These are phyloP conservation scores for Lactarius tabidus DNA, from an alignment of 768 basidiomycete species.

Conservation along the genomic window DNA sequence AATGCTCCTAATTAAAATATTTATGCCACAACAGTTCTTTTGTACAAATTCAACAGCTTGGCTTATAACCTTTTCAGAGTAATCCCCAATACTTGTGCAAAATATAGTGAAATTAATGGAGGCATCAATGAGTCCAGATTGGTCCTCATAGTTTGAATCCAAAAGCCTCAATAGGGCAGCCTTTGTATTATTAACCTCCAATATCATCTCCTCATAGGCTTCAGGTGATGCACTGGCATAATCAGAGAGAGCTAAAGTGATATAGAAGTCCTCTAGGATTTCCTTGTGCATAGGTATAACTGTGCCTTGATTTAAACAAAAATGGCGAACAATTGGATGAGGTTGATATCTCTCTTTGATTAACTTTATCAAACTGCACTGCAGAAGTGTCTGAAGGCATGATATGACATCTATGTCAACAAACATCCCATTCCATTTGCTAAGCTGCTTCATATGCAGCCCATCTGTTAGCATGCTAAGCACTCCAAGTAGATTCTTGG, in stretches of 20 bases:
- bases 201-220: not conserved
- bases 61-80: not conserved
- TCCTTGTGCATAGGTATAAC: not conserved
- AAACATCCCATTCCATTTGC: not conserved
- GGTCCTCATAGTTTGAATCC: not conserved
- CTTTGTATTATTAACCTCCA: not conserved
- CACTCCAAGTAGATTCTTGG: not conserved
- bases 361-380: not conserved
- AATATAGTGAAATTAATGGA: not conserved
- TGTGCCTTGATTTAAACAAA: not conserved
- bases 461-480: not conserved
- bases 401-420: not conserved
- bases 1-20: not conserved
- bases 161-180: not conserved
- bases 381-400: not conserved
- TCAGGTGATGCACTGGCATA: not conserved
- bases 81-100: not conserved
- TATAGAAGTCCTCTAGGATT: not conserved
- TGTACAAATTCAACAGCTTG: not conserved
- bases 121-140: not conserved
- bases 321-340: not conserved
- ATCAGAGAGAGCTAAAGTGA: not conserved
- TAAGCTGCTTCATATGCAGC: not conserved
- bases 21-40: not conserved
- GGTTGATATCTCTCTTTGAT: not conserved